Evolutionary conservation across 2,329 filamentous ascomycete species (phyloP).

Genomic region (Pseudogymnoascus sp.): DNA sequence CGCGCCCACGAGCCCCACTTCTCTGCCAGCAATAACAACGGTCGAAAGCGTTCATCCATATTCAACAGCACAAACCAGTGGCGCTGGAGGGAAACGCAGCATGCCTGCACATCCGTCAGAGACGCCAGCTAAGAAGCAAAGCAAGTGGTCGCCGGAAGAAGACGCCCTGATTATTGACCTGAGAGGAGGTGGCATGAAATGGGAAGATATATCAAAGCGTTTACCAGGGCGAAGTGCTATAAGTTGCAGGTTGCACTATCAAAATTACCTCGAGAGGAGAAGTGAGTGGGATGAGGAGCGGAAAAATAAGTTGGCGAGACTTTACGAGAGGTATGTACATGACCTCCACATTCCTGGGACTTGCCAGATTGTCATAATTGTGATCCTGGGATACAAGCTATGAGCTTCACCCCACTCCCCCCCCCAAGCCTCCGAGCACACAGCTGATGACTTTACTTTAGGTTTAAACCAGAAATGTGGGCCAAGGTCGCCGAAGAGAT

Average conservation of each 20-base stretch:
- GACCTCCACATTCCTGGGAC: not conserved
- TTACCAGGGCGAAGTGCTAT: conserved; percentile 88
- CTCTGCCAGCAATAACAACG: conserved; percentile 26
- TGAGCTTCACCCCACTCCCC: no score
- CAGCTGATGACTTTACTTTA: conserved; percentile 33
- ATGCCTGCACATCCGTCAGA: conserved; percentile 50
- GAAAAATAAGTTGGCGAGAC: conserved; percentile 89
- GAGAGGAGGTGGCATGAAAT: conserved; percentile 88
- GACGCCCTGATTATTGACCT: conserved; percentile 91
- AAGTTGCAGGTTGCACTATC: conserved; percentile 89
- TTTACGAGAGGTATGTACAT: conserved; percentile 79
- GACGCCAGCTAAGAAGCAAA: conserved; percentile 85
- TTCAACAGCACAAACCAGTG: conserved; percentile 20
- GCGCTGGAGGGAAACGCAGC: conserved; percentile 39
- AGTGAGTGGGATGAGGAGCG: conserved; percentile 96
- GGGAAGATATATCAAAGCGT: conserved; percentile 94
- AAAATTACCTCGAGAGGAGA: conserved; percentile 90
- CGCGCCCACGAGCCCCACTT: conserved; percentile 34
- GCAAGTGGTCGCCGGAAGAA: conserved; percentile 93
- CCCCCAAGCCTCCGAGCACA: not conserved
- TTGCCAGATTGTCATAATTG: not conserved
- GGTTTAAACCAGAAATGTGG: conserved; percentile 98
- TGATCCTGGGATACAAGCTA: not conserved
- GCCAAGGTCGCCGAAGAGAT: conserved; percentile 91
- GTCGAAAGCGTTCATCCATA: conserved; percentile 24